Evolutionary conservation across 2,329 filamentous ascomycete species (phyloP).

Genomic region (Sclerotinia glacialis): DNA sequence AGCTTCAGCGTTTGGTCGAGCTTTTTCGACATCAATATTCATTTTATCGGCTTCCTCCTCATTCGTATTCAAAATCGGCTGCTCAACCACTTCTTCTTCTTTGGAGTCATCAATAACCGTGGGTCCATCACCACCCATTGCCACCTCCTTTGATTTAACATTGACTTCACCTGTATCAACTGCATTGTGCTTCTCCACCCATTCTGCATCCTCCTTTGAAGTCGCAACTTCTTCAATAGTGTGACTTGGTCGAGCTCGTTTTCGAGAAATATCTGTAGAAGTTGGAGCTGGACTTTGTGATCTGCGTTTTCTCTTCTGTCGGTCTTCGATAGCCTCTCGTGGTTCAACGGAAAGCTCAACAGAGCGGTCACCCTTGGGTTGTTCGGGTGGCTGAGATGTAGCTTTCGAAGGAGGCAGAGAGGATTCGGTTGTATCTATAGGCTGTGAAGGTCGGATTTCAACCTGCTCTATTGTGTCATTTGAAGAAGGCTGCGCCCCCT

Average conservation of each 20-base stretch:
- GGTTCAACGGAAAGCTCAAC: slow-evolving; percentile 35
- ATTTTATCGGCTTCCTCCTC: slow-evolving; percentile 12
- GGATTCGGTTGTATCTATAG: slow-evolving; percentile 28
- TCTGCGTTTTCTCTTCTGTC: slow-evolving; percentile 64
- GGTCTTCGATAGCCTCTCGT: slow-evolving; percentile 48
- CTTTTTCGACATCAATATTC: slow-evolving; percentile 20
- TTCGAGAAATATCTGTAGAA: slow-evolving; percentile 52
- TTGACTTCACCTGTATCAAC: slow-evolving; percentile 27
- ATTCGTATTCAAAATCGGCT: neutral
- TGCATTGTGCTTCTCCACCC: slow-evolving; percentile 34
- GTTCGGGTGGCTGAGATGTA: slow-evolving; percentile 25
- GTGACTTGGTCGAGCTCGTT: slow-evolving; percentile 51
- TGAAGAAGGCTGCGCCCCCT: neutral
- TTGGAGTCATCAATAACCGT: slow-evolving; percentile 27
- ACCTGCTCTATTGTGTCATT: neutral
- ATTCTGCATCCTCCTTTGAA: slow-evolving; percentile 28
- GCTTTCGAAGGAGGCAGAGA: slow-evolving; percentile 24
- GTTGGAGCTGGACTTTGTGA: slow-evolving; percentile 60
- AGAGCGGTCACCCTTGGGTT: slow-evolving; percentile 24
- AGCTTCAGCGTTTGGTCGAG: neutral
- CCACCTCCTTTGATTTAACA: slow-evolving; percentile 13
- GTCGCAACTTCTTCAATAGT: slow-evolving; percentile 24
- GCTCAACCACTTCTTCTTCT: slow-evolving; percentile 26
- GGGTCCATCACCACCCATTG: slow-evolving; percentile 18
- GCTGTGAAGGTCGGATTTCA: slow-evolving; percentile 11